Conservation (phyloP, 805 yeast species). For the Naumovozyma dairenensis region DNA sequence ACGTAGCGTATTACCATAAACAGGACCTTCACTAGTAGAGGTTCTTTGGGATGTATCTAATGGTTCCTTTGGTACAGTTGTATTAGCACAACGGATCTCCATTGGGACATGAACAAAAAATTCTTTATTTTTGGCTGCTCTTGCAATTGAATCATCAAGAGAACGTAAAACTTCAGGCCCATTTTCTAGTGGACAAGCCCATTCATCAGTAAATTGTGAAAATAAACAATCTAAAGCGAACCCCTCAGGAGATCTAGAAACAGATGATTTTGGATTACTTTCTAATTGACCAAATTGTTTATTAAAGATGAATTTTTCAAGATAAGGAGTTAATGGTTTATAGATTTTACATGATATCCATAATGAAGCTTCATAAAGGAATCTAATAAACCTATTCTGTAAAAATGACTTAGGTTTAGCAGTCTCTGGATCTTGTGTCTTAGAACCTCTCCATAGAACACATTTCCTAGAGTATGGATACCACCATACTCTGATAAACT, state of each 20-base stretch:
- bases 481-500: constrained; percentile 94
- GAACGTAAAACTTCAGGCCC: constrained; percentile 65
- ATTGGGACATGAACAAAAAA: constrained; percentile 91
- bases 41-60: constrained; percentile 46
- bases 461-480: constrained; percentile 84
- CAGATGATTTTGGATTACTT: constrained; percentile 51
- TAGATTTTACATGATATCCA: constrained; percentile 67
- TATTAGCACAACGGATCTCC: constrained; percentile 88
- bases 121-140: constrained; percentile 49
- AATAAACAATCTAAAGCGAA: constrained; percentile 93
- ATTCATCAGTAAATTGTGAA: constrained; percentile 89
- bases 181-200: constrained; percentile 83
- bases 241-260: constrained; percentile 75
- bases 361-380: constrained; percentile 67
- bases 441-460: constrained; percentile 82
- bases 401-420: constrained; percentile 72
- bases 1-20: constrained; percentile 73
- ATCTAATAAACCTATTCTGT: constrained; percentile 70
- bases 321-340: constrained; percentile 72
- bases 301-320: constrained; percentile 76
- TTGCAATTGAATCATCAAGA: constrained; percentile 50
- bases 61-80: constrained; percentile 38
- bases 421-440: constrained; percentile 55
- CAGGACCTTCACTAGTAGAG: constrained; percentile 57
- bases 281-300: constrained; percentile 76